Evolutionary conservation across 169 alveolate genomes (phyloP).

Genomic region (Eimeria necatrix): DNA sequence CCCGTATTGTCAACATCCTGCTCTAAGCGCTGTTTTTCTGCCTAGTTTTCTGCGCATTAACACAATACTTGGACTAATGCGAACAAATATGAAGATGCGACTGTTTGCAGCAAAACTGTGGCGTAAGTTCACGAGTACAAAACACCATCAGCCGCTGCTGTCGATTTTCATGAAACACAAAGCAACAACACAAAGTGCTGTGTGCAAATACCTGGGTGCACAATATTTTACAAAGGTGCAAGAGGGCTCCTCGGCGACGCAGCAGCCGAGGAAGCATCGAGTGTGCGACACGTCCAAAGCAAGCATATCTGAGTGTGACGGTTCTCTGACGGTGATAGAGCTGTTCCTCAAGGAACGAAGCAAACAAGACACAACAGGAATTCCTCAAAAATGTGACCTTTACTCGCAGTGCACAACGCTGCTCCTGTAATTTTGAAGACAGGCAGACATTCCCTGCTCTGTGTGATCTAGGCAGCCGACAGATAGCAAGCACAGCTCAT

Average conservation of each 20-base stretch:
- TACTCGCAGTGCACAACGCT: background rate
- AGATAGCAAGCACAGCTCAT: too few species aligned
- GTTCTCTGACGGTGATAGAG: background rate
- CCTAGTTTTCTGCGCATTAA: background rate
- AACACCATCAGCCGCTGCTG: slow-evolving; percentile 19
- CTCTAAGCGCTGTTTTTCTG: background rate
- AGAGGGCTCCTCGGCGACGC: slow-evolving; percentile 40
- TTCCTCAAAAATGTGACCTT: background rate
- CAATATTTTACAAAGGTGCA: slow-evolving; percentile 29
- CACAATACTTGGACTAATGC: background rate
- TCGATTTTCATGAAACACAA: slow-evolving; percentile 13
- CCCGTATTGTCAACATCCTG: too few species aligned
- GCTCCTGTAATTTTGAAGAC: background rate
- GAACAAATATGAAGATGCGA: background rate
- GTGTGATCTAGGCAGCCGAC: background rate
- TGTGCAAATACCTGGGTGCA: slow-evolving; percentile 63
- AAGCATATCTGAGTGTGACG: background rate
- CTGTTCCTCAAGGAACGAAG: slow-evolving; percentile 39
- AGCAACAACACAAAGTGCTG: slow-evolving; percentile 37
- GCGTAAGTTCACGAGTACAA: slow-evolving; percentile 44
- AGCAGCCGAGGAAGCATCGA: background rate
- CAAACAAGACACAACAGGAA: slow-evolving; percentile 39
- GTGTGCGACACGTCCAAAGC: background rate
- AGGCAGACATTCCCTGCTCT: slow-evolving; percentile 16
- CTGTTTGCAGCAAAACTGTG: slow-evolving; percentile 14